Conservation (phyloP, 148 eudicot species). For the Cornus suecica region DNA sequence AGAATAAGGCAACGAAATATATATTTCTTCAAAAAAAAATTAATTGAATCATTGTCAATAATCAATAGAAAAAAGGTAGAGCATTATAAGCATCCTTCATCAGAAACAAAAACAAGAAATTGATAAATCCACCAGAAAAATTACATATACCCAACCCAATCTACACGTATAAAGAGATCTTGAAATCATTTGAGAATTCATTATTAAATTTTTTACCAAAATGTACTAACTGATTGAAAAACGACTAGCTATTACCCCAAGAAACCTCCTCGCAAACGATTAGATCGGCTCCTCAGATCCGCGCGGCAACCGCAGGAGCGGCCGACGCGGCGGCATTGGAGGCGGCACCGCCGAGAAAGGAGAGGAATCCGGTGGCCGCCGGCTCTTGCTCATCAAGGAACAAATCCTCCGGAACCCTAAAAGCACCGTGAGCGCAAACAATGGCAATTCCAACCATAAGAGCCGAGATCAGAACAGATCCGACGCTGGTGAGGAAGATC, state of each 20-base stretch:
- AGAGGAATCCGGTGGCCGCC: constrained; percentile 50
- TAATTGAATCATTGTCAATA: not conserved
- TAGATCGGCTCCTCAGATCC: constrained; percentile 12
- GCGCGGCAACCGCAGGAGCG: constrained; percentile 21
- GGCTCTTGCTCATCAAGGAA: constrained; percentile 82
- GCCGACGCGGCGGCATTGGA: constrained; percentile 28
- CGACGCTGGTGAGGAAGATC: constrained; percentile 73
- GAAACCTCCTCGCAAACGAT: not conserved
- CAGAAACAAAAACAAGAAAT: not conserved
- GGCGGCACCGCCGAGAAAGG: constrained; percentile 57
- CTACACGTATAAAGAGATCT: not conserved
- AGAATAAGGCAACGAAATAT: not conserved
- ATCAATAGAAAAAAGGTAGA: not conserved
- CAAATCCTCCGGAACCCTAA: constrained; percentile 79
- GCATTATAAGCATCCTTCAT: not conserved
- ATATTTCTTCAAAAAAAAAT: too few relatives aligned
- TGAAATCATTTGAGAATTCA: not conserved
- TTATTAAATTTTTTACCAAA: constrained; percentile 2
- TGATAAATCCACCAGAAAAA: not conserved
- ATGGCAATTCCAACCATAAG: constrained; percentile 61
- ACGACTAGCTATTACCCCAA: not conserved
- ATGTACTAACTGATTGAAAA: not conserved
- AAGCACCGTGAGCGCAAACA: constrained; percentile 69
- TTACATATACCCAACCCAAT: not conserved
- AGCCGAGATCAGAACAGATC: constrained; percentile 72